Conservation (phyloP, 2,329 filamentous ascomycete species). For the Penicillium frequentans region DNA sequence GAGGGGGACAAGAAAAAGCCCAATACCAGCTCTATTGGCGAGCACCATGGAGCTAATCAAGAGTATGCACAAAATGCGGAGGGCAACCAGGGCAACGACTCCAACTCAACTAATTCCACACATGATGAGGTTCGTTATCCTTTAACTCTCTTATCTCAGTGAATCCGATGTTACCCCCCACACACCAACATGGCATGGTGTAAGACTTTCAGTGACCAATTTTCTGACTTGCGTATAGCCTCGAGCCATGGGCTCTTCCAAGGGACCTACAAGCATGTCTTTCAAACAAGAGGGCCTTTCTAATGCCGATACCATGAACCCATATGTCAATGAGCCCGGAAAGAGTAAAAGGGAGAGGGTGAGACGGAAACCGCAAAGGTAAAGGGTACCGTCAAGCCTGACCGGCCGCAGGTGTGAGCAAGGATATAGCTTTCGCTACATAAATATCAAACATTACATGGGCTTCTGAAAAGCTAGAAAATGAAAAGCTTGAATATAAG, state of each 20-base stretch:
- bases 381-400: conserved; percentile 49
- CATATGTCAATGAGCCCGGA: conserved; percentile 43
- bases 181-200: neutral
- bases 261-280: conserved; percentile 34
- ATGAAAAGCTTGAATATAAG: too few species aligned
- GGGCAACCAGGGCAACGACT: neutral
- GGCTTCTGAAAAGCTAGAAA: too few species aligned
- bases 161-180: neutral
- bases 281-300: conserved; percentile 55
- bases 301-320: conserved; percentile 55
- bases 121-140: neutral
- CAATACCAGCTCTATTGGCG: neutral
- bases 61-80: conserved; percentile 5
- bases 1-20: neutral
- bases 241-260: conserved; percentile 4
- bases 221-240: conserved; percentile 2
- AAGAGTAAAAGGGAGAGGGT: conserved; percentile 60
- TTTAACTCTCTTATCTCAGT: neutral
- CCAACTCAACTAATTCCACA: neutral
- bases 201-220: neutral
- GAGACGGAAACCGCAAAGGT: conserved; percentile 55
- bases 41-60: conserved; percentile 4
- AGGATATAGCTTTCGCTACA: too few species aligned
- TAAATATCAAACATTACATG: too few species aligned
- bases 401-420: conserved; percentile 22